Percentiles rank a stretch among this genome's conserved stretches.
These are phyloP conservation scores for Populus euphratica DNA, from an alignment of 345 rosid species.

Conservation along the genomic window DNA sequence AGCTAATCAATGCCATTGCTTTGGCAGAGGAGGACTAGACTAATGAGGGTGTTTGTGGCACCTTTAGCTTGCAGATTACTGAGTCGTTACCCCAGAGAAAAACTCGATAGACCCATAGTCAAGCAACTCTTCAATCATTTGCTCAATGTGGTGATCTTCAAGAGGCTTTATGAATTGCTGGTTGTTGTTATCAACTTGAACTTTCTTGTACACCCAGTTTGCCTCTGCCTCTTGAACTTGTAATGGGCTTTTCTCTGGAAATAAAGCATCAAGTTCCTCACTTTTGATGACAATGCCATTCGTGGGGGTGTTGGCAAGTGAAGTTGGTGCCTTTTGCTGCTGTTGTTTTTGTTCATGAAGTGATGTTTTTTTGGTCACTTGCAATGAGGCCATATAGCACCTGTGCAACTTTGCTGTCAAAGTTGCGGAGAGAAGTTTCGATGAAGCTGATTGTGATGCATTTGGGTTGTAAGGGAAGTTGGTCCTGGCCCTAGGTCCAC, in stretches of 20 bases:
- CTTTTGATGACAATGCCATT: slow-evolving; percentile 27
- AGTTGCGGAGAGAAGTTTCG: slow-evolving; percentile 88
- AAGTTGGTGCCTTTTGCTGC: slow-evolving; percentile 19
- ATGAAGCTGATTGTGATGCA: slow-evolving; percentile 58
- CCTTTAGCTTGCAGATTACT: slow-evolving; percentile 16
- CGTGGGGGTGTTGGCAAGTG: slow-evolving; percentile 12
- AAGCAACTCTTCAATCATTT: slow-evolving; percentile 90
- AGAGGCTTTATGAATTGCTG: slow-evolving; percentile 45
- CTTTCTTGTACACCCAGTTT: slow-evolving; percentile 44
- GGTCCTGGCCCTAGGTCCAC: slow-evolving; percentile 90
- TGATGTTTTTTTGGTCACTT: slow-evolving; percentile 63
- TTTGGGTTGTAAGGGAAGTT: slow-evolving; percentile 85
- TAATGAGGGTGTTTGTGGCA: background rate
- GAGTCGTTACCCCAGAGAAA: slow-evolving; percentile 45
- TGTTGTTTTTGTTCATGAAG: slow-evolving; percentile 22
- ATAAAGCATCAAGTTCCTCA: slow-evolving; percentile 17
- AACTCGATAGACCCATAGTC: slow-evolving; percentile 81
- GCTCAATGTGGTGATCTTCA: slow-evolving; percentile 90
- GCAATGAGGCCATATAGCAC: slow-evolving; percentile 94
- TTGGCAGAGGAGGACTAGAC: slow-evolving; percentile 8
- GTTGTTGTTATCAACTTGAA: slow-evolving; percentile 21
- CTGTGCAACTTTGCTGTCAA: slow-evolving; percentile 84
- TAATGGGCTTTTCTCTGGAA: slow-evolving; percentile 32
- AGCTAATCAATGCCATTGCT: slow-evolving; percentile 23
- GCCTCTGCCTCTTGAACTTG: slow-evolving; percentile 35